Conservation (phyloP, 108 stramenopile species). For the Fistulifera pelliculosa region DNA sequence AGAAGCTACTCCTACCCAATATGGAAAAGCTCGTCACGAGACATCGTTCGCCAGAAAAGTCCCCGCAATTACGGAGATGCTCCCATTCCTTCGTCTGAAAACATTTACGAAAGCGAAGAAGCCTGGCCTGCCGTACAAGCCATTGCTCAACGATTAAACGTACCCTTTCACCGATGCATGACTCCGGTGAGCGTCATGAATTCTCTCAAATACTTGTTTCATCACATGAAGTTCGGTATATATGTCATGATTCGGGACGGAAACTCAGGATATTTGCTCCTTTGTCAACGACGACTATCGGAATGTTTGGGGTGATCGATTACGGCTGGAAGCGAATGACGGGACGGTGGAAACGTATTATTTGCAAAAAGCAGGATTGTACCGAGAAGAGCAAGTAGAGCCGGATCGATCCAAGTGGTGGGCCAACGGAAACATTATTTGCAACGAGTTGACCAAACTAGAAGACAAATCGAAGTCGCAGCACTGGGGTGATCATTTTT, state of each 20-base stretch:
- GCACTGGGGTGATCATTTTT: constrained; percentile 92
- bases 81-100: constrained; percentile 32
- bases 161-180: constrained; percentile 76
- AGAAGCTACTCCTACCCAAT: constrained; percentile 55
- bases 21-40: constrained; percentile 73
- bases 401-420: constrained; percentile 91
- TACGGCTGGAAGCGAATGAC: constrained; percentile 62
- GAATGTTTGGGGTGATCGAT: constrained; percentile 80
- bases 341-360: constrained; percentile 82
- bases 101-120: constrained; percentile 60
- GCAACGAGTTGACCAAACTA: constrained; percentile 86
- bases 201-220: constrained; percentile 92
- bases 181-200: constrained; percentile 64
- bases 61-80: constrained; percentile 44
- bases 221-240: constrained; percentile 99
- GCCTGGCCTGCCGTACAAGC: constrained; percentile 41
- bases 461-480: constrained; percentile 68
- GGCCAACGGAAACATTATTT: constrained; percentile 99
- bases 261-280: constrained; percentile 90
- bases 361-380: constrained; percentile 63
- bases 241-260: constrained; percentile 91
- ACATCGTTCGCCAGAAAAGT: constrained; percentile 41
- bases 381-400: constrained; percentile 90
- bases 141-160: constrained; percentile 70
- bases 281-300: constrained; percentile 88